Evolutionary conservation across 2,329 filamentous ascomycete species (phyloP).

Genomic region (Sphaerulina vaccinii): DNA sequence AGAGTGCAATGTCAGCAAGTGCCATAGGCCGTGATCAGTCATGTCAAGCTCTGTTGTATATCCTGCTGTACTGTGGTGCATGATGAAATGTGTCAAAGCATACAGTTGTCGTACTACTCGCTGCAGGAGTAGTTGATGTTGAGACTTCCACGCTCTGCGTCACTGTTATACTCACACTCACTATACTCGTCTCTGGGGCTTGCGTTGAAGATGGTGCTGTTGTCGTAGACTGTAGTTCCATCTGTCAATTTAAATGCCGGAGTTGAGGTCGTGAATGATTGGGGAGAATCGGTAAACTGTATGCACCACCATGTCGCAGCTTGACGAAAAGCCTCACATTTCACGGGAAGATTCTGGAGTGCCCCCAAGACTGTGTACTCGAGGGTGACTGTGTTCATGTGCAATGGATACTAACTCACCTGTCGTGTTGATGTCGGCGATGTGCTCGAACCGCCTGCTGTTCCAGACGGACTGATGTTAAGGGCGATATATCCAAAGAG

Average conservation of each 20-base stretch:
- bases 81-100: slow-evolving; percentile 28
- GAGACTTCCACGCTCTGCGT: slow-evolving; percentile 29
- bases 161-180: slow-evolving; percentile 33
- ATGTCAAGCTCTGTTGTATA: slow-evolving; percentile 10
- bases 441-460: slow-evolving; percentile 42
- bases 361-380: slow-evolving; percentile 13
- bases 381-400: slow-evolving; percentile 11
- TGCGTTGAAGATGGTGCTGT: slow-evolving; percentile 23
- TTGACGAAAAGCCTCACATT: slow-evolving; percentile 13
- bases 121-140: slow-evolving; percentile 29
- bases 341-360: slow-evolving; percentile 8
- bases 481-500: slow-evolving; percentile 67
- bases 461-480: slow-evolving; percentile 57
- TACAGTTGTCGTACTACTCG: slow-evolving; percentile 25
- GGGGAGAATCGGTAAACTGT: slow-evolving; percentile 6
- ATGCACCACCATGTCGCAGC: slow-evolving; percentile 1
- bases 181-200: slow-evolving; percentile 31
- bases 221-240: slow-evolving; percentile 23
- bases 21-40: slow-evolving; percentile 14
- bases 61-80: slow-evolving; percentile 17
- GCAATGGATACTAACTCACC: slow-evolving; percentile 27
- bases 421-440: slow-evolving; percentile 25
- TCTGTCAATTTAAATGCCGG: slow-evolving; percentile 21
- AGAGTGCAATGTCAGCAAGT: slow-evolving; percentile 17
- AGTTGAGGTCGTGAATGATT: not conserved